phyloP scores from a whole-genome alignment of 164 flowering plant species.

The Tetrastigma voinierianum region DNA sequence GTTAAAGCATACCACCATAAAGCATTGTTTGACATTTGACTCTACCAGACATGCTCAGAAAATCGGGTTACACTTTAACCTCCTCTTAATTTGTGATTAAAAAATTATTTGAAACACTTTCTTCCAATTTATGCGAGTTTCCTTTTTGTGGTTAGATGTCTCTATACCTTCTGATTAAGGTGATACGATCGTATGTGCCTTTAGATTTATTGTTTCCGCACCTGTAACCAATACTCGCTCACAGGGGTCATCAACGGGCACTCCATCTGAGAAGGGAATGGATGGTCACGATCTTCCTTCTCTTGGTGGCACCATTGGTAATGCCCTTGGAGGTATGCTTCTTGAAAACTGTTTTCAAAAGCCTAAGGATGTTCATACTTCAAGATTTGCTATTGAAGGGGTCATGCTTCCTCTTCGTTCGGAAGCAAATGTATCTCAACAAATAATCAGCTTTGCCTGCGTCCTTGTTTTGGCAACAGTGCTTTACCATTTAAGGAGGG shows the following conservation, averaged over 20 bases:
- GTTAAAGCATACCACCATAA: too few species aligned
- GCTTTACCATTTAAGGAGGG: slow-evolving; percentile 56
- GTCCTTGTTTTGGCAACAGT: background rate
- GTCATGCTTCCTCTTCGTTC: background rate
- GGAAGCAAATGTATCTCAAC: too few species aligned
- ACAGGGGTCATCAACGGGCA: slow-evolving; percentile 41
- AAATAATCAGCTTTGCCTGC: background rate
- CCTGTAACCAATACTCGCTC: slow-evolving; percentile 31
- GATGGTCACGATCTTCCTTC: slow-evolving; percentile 63
- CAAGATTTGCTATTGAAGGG: background rate
- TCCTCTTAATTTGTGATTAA: too few species aligned
- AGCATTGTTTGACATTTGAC: too few species aligned
- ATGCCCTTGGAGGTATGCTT: slow-evolving; percentile 70
- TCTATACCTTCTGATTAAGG: background rate
- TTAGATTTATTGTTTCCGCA: slow-evolving; percentile 22
- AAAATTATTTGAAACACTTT: background rate
- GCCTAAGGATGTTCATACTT: background rate
- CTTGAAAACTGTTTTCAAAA: background rate
- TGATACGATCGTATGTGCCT: background rate
- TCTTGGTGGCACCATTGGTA: slow-evolving; percentile 67
- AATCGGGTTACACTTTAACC: too few species aligned
- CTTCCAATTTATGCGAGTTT: background rate
- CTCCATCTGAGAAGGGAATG: slow-evolving; percentile 61
- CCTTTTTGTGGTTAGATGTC: background rate
- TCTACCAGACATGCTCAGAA: too few species aligned